Evolutionary conservation across 2,329 filamentous ascomycete species (phyloP).

Genomic region (Ceratocystiopsis brevicomis): DNA sequence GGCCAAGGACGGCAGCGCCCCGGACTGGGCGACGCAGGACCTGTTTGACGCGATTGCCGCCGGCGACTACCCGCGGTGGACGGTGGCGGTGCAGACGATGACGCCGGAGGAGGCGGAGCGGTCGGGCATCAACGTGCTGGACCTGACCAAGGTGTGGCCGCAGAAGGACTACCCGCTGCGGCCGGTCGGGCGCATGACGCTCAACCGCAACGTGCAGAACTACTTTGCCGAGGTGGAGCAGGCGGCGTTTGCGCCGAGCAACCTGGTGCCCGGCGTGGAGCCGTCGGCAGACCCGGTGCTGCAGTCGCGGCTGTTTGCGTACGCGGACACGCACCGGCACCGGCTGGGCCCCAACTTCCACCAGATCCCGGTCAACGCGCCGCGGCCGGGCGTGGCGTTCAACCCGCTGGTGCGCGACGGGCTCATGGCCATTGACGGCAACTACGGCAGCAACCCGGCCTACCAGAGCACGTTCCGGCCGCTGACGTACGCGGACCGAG

Average conservation of each 20-base stretch:
- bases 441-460: slow-evolving; percentile 41
- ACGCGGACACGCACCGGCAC: slow-evolving; percentile 43
- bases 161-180: slow-evolving; percentile 41
- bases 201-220: slow-evolving; percentile 46
- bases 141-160: slow-evolving; percentile 53
- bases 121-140: slow-evolving; percentile 45
- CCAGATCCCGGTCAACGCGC: slow-evolving; percentile 41
- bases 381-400: slow-evolving; percentile 28
- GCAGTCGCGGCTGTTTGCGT: slow-evolving; percentile 40
- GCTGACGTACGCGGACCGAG: slow-evolving; percentile 18
- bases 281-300: slow-evolving; percentile 44
- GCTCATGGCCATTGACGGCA: slow-evolving; percentile 47
- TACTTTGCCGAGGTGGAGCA: slow-evolving; percentile 55
- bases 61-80: slow-evolving; percentile 44
- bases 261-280: slow-evolving; percentile 43
- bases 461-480: slow-evolving; percentile 32
- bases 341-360: slow-evolving; percentile 45
- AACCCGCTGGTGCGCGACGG: slow-evolving; percentile 60
- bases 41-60: slow-evolving; percentile 43
- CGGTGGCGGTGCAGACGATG: slow-evolving; percentile 43
- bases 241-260: slow-evolving; percentile 44
- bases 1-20: slow-evolving; percentile 34
- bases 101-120: slow-evolving; percentile 41
- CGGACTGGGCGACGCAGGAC: slow-evolving; percentile 44
- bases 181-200: slow-evolving; percentile 40